Percentiles rank a stretch among this genome's conserved stretches.
Conservation (phyloP, 495 filamentous ascomycete species). For the Cryomyces minteri region DNA sequence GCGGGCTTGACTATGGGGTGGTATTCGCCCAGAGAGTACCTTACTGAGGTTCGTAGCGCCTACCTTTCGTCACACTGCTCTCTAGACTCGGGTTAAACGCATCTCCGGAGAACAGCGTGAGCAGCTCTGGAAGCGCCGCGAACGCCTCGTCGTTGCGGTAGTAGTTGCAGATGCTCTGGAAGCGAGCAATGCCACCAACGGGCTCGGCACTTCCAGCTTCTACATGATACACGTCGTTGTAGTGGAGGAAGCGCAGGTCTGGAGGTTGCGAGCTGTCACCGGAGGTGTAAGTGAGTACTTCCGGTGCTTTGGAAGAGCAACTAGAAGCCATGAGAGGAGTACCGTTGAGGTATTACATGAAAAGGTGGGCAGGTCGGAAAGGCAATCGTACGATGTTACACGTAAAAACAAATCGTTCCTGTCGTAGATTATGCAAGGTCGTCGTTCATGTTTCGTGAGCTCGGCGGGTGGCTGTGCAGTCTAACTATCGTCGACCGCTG, state of each 20-base stretch:
- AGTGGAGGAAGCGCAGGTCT: conserved; percentile 67
- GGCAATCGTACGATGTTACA: too few species aligned
- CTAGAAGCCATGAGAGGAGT: too few species aligned
- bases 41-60: neutral
- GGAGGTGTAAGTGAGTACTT: neutral
- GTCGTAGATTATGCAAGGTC: too few species aligned
- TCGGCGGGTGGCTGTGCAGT: too few species aligned
- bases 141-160: conserved; percentile 45
- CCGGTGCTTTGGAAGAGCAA: too few species aligned
- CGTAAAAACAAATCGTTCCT: too few species aligned
- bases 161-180: conserved; percentile 56
- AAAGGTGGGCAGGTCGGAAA: too few species aligned
- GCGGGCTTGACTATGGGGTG: too few species aligned
- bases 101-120: conserved; percentile 83
- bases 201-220: conserved; percentile 62
- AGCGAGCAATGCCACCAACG: conserved; percentile 59
- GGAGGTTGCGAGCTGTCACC: conserved; percentile 26
- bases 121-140: conserved; percentile 37
- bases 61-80: conserved; percentile 69
- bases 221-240: conserved; percentile 86
- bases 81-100: conserved; percentile 82
- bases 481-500: too few species aligned
- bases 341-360: too few species aligned
- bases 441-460: too few species aligned
- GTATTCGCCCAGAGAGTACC: too few species aligned